Base-by-base conservation (phyloP, 345 rosid genomes). In the Aethionema arabicum region DNA sequence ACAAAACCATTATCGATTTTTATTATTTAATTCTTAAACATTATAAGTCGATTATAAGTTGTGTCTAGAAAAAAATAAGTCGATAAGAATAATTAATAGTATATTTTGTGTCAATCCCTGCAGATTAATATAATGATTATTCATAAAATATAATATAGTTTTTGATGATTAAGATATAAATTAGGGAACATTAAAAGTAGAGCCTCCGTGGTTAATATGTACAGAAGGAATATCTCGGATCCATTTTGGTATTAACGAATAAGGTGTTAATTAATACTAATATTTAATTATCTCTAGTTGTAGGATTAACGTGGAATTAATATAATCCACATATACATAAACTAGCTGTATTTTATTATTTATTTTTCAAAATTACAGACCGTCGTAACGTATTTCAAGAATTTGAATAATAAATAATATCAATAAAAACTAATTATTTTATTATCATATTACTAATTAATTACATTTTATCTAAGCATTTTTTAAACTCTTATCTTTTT, bases 171-270 rank as follows among this genome's bases (percentile, higher is more conserved):
- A 48, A 70, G 45, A 46, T 27, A 48, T 62, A 55, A 56, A 31
- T 39, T 52, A 60, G 12, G 11, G 49, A 15, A 65, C 70, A 32
- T 65, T 37, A 65, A 72, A 72, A 72, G 70, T 58, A 31, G 75
- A 72, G 75, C 70, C 66, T 65, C 75, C 75, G 75, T 72, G 75
- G 75, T 72, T 72, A 49, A 59, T 72, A 72, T 72, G 64, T 72
- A 9, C 75, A 72, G 75, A 72, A 53, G 53, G 71, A 72, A 72
- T 72, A 66, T 66, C 58, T 72, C 57, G 76, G 71, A 66, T 65
- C 72, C 67, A 53, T 60, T 54, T 72, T 46, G 50, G 39, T 68
- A 61, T 56, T 63, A 68, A 46, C 73, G 66, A 69, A 65, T 67
- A 50, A 65, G 49, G 8, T 31, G 29, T 13, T 52, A 52, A 37